A percentile compares a stretch with the other conserved stretches of the same genome.
phyloP scores from a whole-genome alignment of 768 basidiomycete genomes.

The Phallus indusiatus region DNA sequence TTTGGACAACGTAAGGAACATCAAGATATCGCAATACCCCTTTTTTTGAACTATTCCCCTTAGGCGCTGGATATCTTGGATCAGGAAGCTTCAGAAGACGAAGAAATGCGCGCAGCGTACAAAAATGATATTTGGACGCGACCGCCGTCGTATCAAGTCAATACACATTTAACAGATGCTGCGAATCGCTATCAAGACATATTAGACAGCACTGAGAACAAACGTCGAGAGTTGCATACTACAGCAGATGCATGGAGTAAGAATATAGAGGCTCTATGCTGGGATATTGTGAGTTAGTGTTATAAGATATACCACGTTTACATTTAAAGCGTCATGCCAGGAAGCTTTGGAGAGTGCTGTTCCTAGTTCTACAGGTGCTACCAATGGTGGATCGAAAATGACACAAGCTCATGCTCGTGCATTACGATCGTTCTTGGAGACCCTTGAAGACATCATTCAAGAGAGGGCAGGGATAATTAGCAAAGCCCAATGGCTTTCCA shows the following conservation, averaged over 20 bases:
- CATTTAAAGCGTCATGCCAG: conserved; percentile 26
- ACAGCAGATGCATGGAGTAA: conserved; percentile 90
- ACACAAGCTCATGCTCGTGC: conserved; percentile 60
- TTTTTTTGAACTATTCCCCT: neutral
- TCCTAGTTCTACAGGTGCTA: conserved; percentile 51
- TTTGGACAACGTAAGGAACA: conserved; percentile 59
- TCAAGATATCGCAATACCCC: neutral
- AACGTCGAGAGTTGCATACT: conserved; percentile 64
- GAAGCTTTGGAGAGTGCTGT: conserved; percentile 55
- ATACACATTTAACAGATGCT: conserved; percentile 59
- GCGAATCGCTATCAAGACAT: conserved; percentile 64
- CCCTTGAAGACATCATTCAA: conserved; percentile 62
- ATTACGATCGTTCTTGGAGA: conserved; percentile 66
- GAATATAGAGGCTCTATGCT: conserved; percentile 58
- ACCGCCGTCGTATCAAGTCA: conserved; percentile 70
- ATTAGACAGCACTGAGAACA: conserved; percentile 58
- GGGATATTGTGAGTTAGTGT: conserved; percentile 40
- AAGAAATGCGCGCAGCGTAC: conserved; percentile 47
- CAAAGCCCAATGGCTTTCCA: conserved; percentile 51
- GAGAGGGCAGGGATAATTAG: conserved; percentile 53
- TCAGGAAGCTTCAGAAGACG: conserved; percentile 80
- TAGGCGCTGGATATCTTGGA: conserved; percentile 90
- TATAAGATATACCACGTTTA: neutral
- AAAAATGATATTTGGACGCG: conserved; percentile 33
- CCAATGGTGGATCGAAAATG: conserved; percentile 22